phyloP scores from a whole-genome alignment of 441 rosid genomes.

The Daphne laureola region DNA sequence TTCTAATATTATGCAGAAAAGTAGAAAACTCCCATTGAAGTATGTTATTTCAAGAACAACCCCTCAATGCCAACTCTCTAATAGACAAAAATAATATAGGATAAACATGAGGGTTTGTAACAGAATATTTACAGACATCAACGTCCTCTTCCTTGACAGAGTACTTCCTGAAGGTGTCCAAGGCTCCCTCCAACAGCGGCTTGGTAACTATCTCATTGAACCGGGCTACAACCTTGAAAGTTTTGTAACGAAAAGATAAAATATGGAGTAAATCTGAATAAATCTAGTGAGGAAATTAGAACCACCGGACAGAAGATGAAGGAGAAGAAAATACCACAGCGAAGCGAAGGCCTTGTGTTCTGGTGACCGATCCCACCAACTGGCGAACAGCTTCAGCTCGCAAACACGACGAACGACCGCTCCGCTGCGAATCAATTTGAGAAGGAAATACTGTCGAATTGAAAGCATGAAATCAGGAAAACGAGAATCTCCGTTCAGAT shows the following conservation, averaged over 20 bases:
- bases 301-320: not conserved
- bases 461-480: no score
- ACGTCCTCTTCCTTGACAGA: conserved; percentile 77
- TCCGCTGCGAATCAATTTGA: conserved; percentile 26
- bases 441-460: conserved; percentile 25
- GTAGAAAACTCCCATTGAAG: not conserved
- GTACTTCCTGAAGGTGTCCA: conserved; percentile 70
- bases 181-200: conserved; percentile 79
- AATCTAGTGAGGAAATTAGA: not conserved
- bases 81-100: no score
- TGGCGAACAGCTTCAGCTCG: conserved; percentile 54
- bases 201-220: conserved; percentile 88
- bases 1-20: not conserved
- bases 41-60: no score
- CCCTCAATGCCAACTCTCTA: no score
- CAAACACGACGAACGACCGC: conserved; percentile 25
- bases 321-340: conserved; percentile 46
- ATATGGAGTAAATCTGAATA: not conserved
- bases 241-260: conserved; percentile 1
- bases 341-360: conserved; percentile 69
- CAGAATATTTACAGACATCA: conserved; percentile 33
- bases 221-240: conserved; percentile 74
- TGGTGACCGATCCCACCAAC: conserved; percentile 57
- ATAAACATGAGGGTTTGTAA: no score
- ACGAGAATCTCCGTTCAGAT: no score